Evolutionary conservation across 768 basidiomycete species (phyloP).

Genomic region (Auricularia cornea): DNA sequence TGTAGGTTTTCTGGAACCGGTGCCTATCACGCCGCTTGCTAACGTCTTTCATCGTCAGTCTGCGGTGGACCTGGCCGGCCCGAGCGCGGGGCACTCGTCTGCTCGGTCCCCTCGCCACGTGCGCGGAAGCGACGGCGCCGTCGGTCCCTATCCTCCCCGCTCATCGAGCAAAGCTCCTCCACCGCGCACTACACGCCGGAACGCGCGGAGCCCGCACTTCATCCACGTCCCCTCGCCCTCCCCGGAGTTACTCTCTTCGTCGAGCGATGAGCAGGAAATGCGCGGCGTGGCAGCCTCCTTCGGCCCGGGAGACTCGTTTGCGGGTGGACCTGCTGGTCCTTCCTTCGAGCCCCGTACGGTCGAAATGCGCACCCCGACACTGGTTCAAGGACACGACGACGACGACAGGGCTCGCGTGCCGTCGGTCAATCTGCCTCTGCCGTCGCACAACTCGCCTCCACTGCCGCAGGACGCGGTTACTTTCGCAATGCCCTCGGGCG

Average conservation of each 20-base stretch:
- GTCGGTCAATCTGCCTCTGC: no score
- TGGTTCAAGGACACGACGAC: no score
- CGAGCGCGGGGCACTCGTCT: neutral
- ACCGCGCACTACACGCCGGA: neutral
- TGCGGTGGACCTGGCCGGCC: neutral
- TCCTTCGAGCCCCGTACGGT: no score
- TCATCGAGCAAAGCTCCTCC: neutral
- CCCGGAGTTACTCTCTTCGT: neutral
- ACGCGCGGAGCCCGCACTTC: neutral
- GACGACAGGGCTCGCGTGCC: no score
- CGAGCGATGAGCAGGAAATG: neutral
- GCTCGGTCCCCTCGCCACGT: neutral
- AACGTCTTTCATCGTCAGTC: neutral
- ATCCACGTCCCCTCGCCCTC: neutral
- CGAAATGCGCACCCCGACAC: no score
- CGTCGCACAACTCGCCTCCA: no score
- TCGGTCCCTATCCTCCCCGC: neutral
- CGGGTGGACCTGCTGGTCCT: no score
- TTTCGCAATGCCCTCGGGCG: no score
- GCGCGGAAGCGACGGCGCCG: neutral
- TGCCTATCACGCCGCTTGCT: neutral
- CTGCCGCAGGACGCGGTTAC: no score
- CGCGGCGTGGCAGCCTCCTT: no score
- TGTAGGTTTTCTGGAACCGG: slow-evolving; percentile 36
- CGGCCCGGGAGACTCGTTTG: no score